Percentiles rank a stretch among this genome's conserved stretches.
Evolutionary conservation across 1,284 basidiomycete genomes (phyloP).

Genomic region (Ceratobasidium sp.): DNA sequence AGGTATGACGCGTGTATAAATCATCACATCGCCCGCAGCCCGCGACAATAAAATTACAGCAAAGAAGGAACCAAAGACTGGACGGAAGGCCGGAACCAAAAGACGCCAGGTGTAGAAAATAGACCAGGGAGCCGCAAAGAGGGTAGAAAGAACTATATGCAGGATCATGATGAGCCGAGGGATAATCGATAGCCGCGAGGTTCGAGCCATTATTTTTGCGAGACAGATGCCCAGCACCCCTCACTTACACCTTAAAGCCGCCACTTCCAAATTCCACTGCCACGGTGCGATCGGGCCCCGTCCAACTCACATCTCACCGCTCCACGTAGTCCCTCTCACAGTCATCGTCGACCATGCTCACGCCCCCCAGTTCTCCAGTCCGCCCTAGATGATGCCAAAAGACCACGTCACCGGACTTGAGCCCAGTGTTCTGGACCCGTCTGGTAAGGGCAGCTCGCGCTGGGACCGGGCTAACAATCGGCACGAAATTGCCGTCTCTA

Average conservation of each 20-base stretch:
- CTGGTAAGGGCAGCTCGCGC: constrained; percentile 31
- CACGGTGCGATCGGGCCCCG: constrained; percentile 23
- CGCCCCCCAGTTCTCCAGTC: constrained; percentile 36
- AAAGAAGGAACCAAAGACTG: constrained; percentile 7
- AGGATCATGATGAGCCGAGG: constrained; percentile 32
- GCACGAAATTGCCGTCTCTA: constrained; percentile 40
- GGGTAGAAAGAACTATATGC: constrained; percentile 6
- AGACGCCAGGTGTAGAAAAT: neutral
- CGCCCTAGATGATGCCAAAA: constrained; percentile 40
- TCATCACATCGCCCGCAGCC: constrained; percentile 35
- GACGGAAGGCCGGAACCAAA: neutral
- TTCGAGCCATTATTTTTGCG: constrained; percentile 29
- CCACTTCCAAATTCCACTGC: constrained; percentile 22
- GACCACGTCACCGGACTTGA: constrained; percentile 43
- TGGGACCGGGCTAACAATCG: constrained; percentile 39
- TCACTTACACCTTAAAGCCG: constrained; percentile 36
- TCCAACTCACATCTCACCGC: constrained; percentile 11
- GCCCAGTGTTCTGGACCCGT: constrained; percentile 33
- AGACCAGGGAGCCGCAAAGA: constrained; percentile 7
- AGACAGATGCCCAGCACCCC: constrained; percentile 44
- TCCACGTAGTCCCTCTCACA: constrained; percentile 27
- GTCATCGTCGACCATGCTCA: constrained; percentile 21
- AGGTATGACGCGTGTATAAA: constrained; percentile 40
- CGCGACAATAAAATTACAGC: constrained; percentile 31
- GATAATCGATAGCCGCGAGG: constrained; percentile 38